phyloP scores from a whole-genome alignment of 2,329 filamentous ascomycete genomes.

The Beauveria pseudobassiana region DNA sequence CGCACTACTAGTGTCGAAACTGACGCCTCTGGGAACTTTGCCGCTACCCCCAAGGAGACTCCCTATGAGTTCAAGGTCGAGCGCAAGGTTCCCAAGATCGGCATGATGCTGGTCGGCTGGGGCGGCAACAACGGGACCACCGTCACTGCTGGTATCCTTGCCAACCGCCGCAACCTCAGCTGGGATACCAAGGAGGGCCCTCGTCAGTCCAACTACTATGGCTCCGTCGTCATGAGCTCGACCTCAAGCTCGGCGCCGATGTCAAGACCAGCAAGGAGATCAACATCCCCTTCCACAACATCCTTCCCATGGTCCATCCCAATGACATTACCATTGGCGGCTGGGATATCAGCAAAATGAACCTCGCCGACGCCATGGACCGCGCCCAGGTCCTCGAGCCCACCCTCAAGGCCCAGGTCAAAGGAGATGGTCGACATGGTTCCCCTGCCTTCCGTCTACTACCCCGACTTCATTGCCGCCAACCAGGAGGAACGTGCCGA shows the following conservation, averaged over 20 bases:
- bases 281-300: slow-evolving; percentile 91
- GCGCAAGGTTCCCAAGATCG: slow-evolving; percentile 84
- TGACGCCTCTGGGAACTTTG: slow-evolving; percentile 64
- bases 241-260: slow-evolving; percentile 95
- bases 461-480: slow-evolving; percentile 97
- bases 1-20: slow-evolving; percentile 80
- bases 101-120: slow-evolving; percentile 96
- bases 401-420: slow-evolving; percentile 80
- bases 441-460: slow-evolving; percentile 92
- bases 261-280: slow-evolving; percentile 77
- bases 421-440: slow-evolving; percentile 87
- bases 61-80: slow-evolving; percentile 97
- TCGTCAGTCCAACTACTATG: slow-evolving; percentile 91
- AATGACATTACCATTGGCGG: slow-evolving; percentile 92
- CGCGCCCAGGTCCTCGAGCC: slow-evolving; percentile 92
- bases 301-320: slow-evolving; percentile 94
- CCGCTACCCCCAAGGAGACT: slow-evolving; percentile 81
- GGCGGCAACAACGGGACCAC: slow-evolving; percentile 98
- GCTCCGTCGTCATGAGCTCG: slow-evolving; percentile 93
- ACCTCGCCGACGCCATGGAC: slow-evolving; percentile 88
- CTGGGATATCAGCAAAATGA: slow-evolving; percentile 93
- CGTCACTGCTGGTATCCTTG: slow-evolving; percentile 92
- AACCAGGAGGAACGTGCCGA: slow-evolving; percentile 97
- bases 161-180: slow-evolving; percentile 75
- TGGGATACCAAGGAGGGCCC: slow-evolving; percentile 94